Evolutionary conservation across 768 basidiomycete species (phyloP).

Genomic region (Crassisporium funariophilum): DNA sequence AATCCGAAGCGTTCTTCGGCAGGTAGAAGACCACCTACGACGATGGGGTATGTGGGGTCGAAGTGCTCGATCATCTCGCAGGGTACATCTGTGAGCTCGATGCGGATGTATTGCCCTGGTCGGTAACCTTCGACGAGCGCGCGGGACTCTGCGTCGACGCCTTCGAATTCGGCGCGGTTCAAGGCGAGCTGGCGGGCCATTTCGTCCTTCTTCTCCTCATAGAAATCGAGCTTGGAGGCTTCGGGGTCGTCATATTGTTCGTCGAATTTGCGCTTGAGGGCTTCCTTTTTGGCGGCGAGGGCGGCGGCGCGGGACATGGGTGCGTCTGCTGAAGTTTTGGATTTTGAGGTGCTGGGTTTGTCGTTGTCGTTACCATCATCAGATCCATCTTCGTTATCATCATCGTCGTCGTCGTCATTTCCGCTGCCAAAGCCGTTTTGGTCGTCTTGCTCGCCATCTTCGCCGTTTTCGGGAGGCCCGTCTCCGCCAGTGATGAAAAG

Average conservation of each 20-base stretch:
- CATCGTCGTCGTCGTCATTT: conserved; percentile 37
- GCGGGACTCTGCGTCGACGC: conserved; percentile 74
- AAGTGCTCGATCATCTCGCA: conserved; percentile 94
- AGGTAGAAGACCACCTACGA: conserved; percentile 88
- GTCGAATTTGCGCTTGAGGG: conserved; percentile 92
- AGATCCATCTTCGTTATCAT: conserved; percentile 34
- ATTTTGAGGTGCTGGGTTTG: conserved; percentile 21
- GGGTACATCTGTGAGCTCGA: conserved; percentile 84
- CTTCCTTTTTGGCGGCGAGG: conserved; percentile 86
- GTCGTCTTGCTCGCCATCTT: conserved; percentile 41
- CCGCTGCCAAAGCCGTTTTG: conserved; percentile 42
- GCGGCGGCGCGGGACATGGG: conserved; percentile 47
- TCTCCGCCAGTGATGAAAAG: conserved; percentile 87
- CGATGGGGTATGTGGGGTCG: conserved; percentile 86
- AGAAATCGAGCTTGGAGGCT: conserved; percentile 80
- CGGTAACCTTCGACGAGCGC: conserved; percentile 87
- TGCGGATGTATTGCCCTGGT: conserved; percentile 90
- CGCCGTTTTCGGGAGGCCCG: conserved; percentile 32
- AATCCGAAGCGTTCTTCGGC: conserved; percentile 93
- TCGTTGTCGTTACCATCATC: conserved; percentile 32
- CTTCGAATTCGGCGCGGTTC: conserved; percentile 85
- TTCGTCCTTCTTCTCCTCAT: conserved; percentile 89
- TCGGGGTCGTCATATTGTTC: conserved; percentile 94
- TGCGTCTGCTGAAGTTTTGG: conserved; percentile 18
- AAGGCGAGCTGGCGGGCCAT: conserved; percentile 82